phyloP scores from a whole-genome alignment of 208 protist genomes.

The Vickermania ingenoplastis region DNA sequence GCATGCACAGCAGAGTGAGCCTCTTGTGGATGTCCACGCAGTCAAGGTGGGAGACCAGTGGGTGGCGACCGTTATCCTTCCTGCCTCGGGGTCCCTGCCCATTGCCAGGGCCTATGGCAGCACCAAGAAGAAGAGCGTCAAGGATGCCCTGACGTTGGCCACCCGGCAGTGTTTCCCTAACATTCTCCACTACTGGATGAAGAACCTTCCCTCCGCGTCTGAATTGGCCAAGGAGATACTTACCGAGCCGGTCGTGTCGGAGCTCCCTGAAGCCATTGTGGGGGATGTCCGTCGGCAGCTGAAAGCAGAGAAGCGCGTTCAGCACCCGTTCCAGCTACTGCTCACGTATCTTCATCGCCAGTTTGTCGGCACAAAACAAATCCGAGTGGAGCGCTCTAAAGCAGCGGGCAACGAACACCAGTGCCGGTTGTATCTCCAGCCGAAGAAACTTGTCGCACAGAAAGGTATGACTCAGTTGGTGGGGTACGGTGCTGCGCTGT shows the following conservation, averaged over 20 bases:
- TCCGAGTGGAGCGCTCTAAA: conserved; percentile 69
- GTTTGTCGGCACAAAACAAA: conserved; percentile 13
- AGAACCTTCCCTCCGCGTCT: conserved; percentile 28
- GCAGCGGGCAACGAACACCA: conserved; percentile 23
- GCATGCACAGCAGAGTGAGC: conserved; percentile 4
- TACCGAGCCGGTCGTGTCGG: conserved; percentile 41
- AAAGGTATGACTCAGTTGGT: conserved; percentile 60
- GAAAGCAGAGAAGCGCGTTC: conserved; percentile 10
- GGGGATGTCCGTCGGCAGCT: conserved; percentile 23
- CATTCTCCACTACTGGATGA: conserved; percentile 38
- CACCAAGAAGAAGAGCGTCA: conserved; percentile 35
- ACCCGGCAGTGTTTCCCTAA: conserved; percentile 58
- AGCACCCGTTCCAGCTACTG: conserved; percentile 17
- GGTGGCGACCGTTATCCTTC: conserved; percentile 61
- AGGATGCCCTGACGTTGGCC: conserved; percentile 63
- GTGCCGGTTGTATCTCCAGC: conserved; percentile 27
- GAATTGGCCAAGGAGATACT: conserved; percentile 47
- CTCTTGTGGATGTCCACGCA: conserved; percentile 29
- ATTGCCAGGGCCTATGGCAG: conserved; percentile 52
- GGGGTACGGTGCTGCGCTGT: conserved; percentile 40
- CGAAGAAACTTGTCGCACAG: conserved; percentile 20
- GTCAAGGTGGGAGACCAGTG: conserved; percentile 55
- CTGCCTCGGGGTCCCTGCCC: conserved; percentile 36
- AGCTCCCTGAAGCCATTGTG: conserved; percentile 31
- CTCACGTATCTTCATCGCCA: conserved; percentile 20